These are phyloP conservation scores for Lasiodiplodia sp. DNA, from an alignment of 2,329 filamentous ascomycete genomes.

Conservation along the genomic window DNA sequence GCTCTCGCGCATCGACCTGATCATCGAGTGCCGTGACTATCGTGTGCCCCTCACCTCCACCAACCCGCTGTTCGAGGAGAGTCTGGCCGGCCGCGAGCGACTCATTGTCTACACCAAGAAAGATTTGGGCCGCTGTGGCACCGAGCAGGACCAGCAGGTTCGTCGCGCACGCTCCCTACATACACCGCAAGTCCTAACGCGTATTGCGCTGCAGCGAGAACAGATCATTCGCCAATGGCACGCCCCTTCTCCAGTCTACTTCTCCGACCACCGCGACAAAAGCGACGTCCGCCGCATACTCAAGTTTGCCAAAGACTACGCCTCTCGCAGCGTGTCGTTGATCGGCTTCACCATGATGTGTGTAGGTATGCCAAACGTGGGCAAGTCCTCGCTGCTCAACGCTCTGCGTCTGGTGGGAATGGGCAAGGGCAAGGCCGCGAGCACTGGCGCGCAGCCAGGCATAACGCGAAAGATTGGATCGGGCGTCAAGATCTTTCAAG, in stretches of 20 bases:
- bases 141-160: conserved; percentile 34
- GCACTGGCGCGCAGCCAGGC: conserved; percentile 86
- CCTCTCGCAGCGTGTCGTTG: conserved; percentile 61
- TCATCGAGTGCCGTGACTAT: conserved; percentile 95
- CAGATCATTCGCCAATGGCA: conserved; percentile 63
- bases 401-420: conserved; percentile 76
- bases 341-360: conserved; percentile 85
- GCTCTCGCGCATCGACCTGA: conserved; percentile 81
- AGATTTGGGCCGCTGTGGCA: conserved; percentile 69
- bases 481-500: conserved; percentile 80
- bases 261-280: conserved; percentile 58
- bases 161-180: background rate
- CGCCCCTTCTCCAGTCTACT: conserved; percentile 57
- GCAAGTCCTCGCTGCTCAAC: conserved; percentile 95
- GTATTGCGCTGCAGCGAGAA: conserved; percentile 51
- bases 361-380: conserved; percentile 97
- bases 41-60: conserved; percentile 87
- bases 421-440: conserved; percentile 73
- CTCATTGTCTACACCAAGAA: conserved; percentile 91
- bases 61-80: conserved; percentile 87
- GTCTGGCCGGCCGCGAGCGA: conserved; percentile 74
- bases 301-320: conserved; percentile 60
- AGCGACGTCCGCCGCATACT: conserved; percentile 57
- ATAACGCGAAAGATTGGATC: conserved; percentile 85
- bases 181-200: conserved; percentile 19